Percentiles rank a stretch among this genome's conserved stretches.
Conservation (phyloP, 1,284 basidiomycete genomes). For the Macrocystidia cucumis region DNA sequence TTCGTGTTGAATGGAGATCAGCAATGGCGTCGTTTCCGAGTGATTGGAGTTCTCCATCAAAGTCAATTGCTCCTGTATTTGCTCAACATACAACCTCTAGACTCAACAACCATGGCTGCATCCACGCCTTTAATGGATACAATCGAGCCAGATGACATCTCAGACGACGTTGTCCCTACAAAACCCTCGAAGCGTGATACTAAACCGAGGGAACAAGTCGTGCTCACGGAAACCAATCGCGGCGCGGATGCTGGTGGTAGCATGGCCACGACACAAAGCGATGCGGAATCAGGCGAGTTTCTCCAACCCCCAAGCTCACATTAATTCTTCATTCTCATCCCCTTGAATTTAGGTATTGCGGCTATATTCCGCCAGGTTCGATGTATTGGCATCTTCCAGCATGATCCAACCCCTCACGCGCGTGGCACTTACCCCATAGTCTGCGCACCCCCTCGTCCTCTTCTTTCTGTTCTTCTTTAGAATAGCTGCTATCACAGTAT, state of each 20-base stretch:
- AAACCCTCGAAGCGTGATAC: slow-evolving; percentile 23
- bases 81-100: slow-evolving; percentile 8
- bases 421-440: slow-evolving; percentile 31
- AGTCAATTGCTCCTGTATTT: slow-evolving; percentile 10
- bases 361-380: slow-evolving; percentile 76
- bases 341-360: slow-evolving; percentile 44
- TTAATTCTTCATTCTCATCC: slow-evolving; percentile 1
- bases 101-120: slow-evolving; percentile 38
- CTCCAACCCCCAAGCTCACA: slow-evolving; percentile 1
- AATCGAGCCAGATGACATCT: slow-evolving; percentile 66
- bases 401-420: slow-evolving; percentile 1
- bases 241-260: slow-evolving; percentile 19
- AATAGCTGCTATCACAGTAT: slow-evolving; percentile 77
- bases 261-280: slow-evolving; percentile 47
- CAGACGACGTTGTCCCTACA: slow-evolving; percentile 18
- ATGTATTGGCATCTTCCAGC: slow-evolving; percentile 11
- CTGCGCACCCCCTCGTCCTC: slow-evolving; percentile 78
- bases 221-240: slow-evolving; percentile 45
- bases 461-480: slow-evolving; percentile 86
- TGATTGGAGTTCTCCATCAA: slow-evolving; percentile 2
- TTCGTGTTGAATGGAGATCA: not conserved
- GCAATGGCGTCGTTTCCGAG: not conserved
- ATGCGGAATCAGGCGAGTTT: slow-evolving; percentile 64
- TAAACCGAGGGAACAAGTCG: slow-evolving; percentile 34
- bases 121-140: slow-evolving; percentile 51